A percentile compares a stretch with the other conserved stretches of the same genome.
Conservation (phyloP, 768 basidiomycete species). For the Rhizopogon sp. region DNA sequence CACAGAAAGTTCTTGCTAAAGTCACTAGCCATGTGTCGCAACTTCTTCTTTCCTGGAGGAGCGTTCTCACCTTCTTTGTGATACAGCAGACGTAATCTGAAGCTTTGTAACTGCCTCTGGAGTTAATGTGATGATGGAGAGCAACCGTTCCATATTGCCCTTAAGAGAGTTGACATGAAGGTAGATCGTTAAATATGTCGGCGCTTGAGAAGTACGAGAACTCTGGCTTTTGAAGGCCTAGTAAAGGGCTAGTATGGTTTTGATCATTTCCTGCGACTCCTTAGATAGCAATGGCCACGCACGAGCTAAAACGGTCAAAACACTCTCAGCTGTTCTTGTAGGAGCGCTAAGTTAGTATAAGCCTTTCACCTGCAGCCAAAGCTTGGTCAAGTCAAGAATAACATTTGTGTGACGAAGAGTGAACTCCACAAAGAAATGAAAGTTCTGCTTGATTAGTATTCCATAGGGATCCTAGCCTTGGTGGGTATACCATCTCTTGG, state of each 20-base stretch:
- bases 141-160: slow-evolving; percentile 64
- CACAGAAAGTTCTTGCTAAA: too few relatives aligned
- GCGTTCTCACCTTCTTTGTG: too few relatives aligned
- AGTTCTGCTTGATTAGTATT: too few relatives aligned
- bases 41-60: too few relatives aligned
- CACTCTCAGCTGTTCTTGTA: slow-evolving; percentile 55
- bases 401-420: too few relatives aligned
- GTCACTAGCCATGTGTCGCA: too few relatives aligned
- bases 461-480: too few relatives aligned
- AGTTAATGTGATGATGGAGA: slow-evolving; percentile 52
- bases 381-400: too few relatives aligned
- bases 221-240: slow-evolving; percentile 65
- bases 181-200: slow-evolving; percentile 85
- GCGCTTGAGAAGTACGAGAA: slow-evolving; percentile 84
- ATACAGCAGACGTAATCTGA: slow-evolving; percentile 36
- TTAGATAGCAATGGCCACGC: slow-evolving; percentile 65
- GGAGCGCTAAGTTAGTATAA: too few relatives aligned
- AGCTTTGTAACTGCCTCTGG: slow-evolving; percentile 52
- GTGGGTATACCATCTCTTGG: too few relatives aligned
- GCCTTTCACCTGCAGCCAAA: too few relatives aligned
- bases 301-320: slow-evolving; percentile 59
- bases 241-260: slow-evolving; percentile 31
- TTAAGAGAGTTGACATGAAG: slow-evolving; percentile 70
- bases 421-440: too few relatives aligned
- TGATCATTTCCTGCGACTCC: slow-evolving; percentile 36